These are phyloP conservation scores for Talaromyces nanjingensis DNA, from an alignment of 495 filamentous ascomycete genomes.

Conservation along the genomic window DNA sequence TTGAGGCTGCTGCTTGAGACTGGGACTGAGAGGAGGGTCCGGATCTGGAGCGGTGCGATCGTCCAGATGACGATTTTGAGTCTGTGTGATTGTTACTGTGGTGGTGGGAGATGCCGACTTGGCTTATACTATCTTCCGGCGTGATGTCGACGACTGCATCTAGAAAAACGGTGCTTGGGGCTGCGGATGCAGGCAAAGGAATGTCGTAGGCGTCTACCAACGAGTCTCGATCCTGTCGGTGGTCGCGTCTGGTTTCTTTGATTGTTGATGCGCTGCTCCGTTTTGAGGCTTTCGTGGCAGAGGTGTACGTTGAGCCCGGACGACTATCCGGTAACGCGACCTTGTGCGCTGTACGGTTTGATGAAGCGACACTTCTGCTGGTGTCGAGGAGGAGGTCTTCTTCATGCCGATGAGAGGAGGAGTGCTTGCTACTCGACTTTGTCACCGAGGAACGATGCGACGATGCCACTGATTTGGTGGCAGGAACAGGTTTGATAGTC, in stretches of 20 bases:
- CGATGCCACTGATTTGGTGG: slow-evolving; percentile 14
- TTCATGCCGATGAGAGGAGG: slow-evolving; percentile 13
- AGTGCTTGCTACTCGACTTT: slow-evolving; percentile 5
- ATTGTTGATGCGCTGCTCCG: slow-evolving; percentile 2
- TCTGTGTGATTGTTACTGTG: slow-evolving; percentile 18
- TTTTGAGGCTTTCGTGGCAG: slow-evolving; percentile 3
- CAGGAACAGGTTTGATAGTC: slow-evolving; percentile 32
- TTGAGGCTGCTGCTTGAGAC: neutral
- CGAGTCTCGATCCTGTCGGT: neutral
- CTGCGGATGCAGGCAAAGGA: slow-evolving; percentile 43
- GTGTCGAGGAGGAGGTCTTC: slow-evolving; percentile 13
- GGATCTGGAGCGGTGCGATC: slow-evolving; percentile 15
- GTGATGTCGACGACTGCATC: slow-evolving; percentile 14
- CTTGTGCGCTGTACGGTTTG: slow-evolving; percentile 20
- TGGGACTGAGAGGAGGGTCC: neutral
- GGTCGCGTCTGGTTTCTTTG: neutral
- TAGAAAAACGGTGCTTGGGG: slow-evolving; percentile 15
- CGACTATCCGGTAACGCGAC: slow-evolving; percentile 18
- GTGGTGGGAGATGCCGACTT: neutral
- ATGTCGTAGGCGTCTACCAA: slow-evolving; percentile 24
- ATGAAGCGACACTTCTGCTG: neutral
- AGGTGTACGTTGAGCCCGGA: slow-evolving; percentile 15
- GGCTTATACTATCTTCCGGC: slow-evolving; percentile 4
- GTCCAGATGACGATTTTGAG: slow-evolving; percentile 5
- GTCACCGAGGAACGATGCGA: neutral